Evolutionary conservation across 805 yeast species (phyloP).

Genomic region (Monosporozyma servazzii): DNA sequence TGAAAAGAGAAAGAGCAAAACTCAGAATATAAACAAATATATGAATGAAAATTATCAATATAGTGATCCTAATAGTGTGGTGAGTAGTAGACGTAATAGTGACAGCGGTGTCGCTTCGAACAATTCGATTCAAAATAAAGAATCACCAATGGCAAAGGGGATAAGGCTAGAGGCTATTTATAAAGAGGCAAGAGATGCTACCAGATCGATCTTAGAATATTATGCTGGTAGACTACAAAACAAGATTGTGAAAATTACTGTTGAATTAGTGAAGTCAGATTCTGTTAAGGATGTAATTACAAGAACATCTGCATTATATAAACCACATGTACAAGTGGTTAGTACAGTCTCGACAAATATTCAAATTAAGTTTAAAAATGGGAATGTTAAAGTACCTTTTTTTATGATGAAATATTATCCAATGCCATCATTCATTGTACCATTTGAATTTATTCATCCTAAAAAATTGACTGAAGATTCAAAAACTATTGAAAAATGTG

Average conservation of each 20-base stretch:
- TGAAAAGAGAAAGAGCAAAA: slow-evolving; percentile 6
- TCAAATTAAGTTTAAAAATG: slow-evolving; percentile 30
- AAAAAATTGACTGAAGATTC: slow-evolving; percentile 8
- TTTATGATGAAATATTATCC: slow-evolving; percentile 25
- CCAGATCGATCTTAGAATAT: slow-evolving; percentile 19
- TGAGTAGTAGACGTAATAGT: not conserved
- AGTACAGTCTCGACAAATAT: slow-evolving; percentile 29
- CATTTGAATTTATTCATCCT: slow-evolving; percentile 28
- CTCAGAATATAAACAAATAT: not conserved
- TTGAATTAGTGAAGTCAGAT: slow-evolving; percentile 24
- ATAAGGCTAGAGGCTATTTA: slow-evolving; percentile 19
- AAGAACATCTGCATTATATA: slow-evolving; percentile 19
- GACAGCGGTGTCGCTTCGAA: not conserved
- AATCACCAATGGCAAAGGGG: slow-evolving; percentile 8
- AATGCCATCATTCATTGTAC: slow-evolving; percentile 24
- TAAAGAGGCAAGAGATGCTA: slow-evolving; percentile 18
- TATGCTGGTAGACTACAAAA: slow-evolving; percentile 17
- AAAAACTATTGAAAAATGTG: not conserved
- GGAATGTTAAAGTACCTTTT: slow-evolving; percentile 27
- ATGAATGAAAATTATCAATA: not conserved
- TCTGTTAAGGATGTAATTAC: slow-evolving; percentile 19
- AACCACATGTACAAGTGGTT: slow-evolving; percentile 25
- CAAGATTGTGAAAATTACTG: slow-evolving; percentile 25
- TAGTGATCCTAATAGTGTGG: not conserved
- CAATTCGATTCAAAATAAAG: not conserved